phyloP scores from a whole-genome alignment of 2,329 filamentous ascomycete species.

The Corinectria fuckeliana region DNA sequence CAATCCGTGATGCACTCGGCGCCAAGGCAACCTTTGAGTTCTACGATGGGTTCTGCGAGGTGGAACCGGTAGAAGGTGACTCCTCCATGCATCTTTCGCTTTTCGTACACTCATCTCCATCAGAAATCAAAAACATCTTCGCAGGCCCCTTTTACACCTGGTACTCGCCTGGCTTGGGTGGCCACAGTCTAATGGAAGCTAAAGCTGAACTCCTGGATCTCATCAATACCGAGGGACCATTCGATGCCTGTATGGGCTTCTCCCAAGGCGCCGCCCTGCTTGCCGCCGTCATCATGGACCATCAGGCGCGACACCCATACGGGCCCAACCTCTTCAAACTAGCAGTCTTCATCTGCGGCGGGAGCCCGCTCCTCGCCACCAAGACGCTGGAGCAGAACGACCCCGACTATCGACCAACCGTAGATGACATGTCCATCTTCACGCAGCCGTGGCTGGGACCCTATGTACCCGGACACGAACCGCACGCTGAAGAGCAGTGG shows the following conservation, averaged over 20 bases:
- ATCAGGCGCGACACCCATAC: neutral
- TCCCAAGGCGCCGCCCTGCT: slow-evolving; percentile 1
- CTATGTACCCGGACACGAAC: neutral
- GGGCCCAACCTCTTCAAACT: neutral
- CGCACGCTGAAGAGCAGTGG: neutral
- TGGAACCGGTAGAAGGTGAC: neutral
- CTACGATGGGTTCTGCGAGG: neutral
- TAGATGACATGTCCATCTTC: neutral
- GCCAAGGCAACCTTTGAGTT: neutral
- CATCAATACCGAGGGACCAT: neutral
- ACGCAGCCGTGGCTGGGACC: neutral
- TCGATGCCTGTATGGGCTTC: slow-evolving; percentile 4
- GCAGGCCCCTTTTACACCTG: neutral
- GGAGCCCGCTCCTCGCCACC: neutral
- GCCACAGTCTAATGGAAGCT: neutral
- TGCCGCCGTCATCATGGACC: neutral
- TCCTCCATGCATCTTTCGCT: neutral
- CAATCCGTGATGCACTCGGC: neutral
- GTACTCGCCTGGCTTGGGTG: neutral
- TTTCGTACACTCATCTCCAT: neutral
- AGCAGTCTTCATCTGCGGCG: slow-evolving; percentile 6
- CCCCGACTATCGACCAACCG: neutral
- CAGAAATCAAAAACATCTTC: neutral
- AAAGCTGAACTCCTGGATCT: neutral
- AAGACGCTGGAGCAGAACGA: neutral